Percentiles rank a stretch among this genome's conserved stretches.
Evolutionary conservation across 208 protist genomes (phyloP).

Genomic region (Vickermania ingenoplastis): DNA sequence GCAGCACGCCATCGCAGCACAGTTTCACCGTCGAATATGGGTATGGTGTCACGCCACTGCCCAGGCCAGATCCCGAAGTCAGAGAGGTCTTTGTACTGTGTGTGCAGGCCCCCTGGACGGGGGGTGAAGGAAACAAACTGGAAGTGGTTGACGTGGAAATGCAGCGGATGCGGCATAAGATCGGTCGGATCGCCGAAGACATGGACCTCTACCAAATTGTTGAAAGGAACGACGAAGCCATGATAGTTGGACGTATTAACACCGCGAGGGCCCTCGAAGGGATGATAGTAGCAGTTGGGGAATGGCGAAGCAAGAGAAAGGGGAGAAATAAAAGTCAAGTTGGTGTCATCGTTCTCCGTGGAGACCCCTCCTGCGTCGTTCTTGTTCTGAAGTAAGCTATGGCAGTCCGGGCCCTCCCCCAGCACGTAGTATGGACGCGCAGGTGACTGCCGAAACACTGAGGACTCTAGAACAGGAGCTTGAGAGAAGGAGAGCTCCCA

Average conservation of each 20-base stretch:
- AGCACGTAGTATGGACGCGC: slow-evolving; percentile 53
- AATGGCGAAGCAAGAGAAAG: not conserved
- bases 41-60: slow-evolving; percentile 76
- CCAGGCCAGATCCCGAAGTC: slow-evolving; percentile 51
- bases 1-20: slow-evolving; percentile 72
- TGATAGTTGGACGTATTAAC: slow-evolving; percentile 19
- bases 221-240: slow-evolving; percentile 60
- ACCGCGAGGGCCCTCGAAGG: slow-evolving; percentile 43
- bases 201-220: slow-evolving; percentile 44
- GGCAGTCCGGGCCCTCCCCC: slow-evolving; percentile 57
- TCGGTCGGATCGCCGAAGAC: slow-evolving; percentile 70
- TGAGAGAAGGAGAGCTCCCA: slow-evolving; percentile 75
- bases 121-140: slow-evolving; percentile 60
- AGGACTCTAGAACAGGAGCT: slow-evolving; percentile 13
- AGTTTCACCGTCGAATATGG: slow-evolving; percentile 77
- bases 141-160: slow-evolving; percentile 86
- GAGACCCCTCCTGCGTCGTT: too few species aligned
- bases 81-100: slow-evolving; percentile 47
- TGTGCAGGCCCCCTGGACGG: slow-evolving; percentile 54
- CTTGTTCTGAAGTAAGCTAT: slow-evolving; percentile 22
- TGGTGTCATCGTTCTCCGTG: too few species aligned
- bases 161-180: slow-evolving; percentile 60
- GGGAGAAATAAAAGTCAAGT: not conserved
- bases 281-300: slow-evolving; percentile 51
- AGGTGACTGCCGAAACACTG: not conserved